A percentile compares a stretch with the other conserved stretches of the same genome.
Evolutionary conservation across 1,139 yeast species (phyloP).

Genomic region (Protomyces inouyei): DNA sequence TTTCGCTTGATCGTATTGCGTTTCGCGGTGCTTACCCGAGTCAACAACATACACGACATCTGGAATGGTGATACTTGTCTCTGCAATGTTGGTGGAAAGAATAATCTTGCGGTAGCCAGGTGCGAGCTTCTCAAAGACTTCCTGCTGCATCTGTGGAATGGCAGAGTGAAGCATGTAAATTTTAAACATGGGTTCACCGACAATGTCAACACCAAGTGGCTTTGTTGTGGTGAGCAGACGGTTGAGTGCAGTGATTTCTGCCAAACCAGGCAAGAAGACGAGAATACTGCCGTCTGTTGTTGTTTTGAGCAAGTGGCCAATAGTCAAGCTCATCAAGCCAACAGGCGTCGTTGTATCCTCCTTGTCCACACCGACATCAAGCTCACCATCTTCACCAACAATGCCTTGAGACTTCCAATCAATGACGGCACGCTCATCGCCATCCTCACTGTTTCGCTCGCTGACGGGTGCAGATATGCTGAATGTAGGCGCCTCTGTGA

Average conservation of each 20-base stretch:
- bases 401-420: constrained; percentile 25
- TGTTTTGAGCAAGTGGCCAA: constrained; percentile 26
- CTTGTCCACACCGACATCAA: constrained; percentile 11
- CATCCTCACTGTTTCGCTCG: constrained; percentile 12
- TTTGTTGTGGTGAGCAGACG: constrained; percentile 49
- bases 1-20: constrained; percentile 55
- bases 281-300: constrained; percentile 48
- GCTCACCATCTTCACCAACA: constrained; percentile 23
- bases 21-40: constrained; percentile 64
- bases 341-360: constrained; percentile 24
- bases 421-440: constrained; percentile 10
- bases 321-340: constrained; percentile 28
- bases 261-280: constrained; percentile 71
- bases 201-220: constrained; percentile 46
- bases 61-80: constrained; percentile 72
- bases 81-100: constrained; percentile 72
- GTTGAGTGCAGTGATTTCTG: constrained; percentile 70
- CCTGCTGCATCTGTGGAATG: constrained; percentile 58
- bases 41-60: constrained; percentile 81
- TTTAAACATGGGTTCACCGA: constrained; percentile 41
- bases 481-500: constrained; percentile 4
- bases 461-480: constrained; percentile 1
- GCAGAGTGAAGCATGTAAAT: constrained; percentile 71
- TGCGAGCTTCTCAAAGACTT: constrained; percentile 54
- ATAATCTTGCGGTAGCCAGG: constrained; percentile 57